Evolutionary conservation across 176 grass and related monocot genomes (phyloP).

Genomic region (Otatea glauca): DNA sequence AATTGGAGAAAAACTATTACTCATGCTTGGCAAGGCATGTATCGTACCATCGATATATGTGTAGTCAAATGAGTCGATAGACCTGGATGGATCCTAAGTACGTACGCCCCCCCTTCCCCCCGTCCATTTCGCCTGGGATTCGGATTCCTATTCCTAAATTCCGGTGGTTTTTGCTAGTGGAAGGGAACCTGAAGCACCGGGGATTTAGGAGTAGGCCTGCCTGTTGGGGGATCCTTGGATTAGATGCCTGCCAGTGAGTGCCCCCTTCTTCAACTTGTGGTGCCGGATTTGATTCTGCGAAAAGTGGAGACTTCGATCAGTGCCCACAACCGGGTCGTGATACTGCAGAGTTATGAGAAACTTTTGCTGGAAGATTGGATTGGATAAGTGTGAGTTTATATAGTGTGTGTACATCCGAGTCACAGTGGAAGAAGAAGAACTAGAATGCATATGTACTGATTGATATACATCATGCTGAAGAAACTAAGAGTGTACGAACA

Average conservation of each 20-base stretch:
- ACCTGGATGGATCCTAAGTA: constrained; percentile 17
- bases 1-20: no score
- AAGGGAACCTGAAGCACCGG: constrained; percentile 45
- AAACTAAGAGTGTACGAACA: no score
- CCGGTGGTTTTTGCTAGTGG: constrained; percentile 29
- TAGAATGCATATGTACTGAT: background rate
- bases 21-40: no score
- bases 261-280: background rate
- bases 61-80: background rate
- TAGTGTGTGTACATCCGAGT: background rate
- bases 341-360: background rate
- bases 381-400: background rate
- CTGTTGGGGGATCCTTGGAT: constrained; percentile 25
- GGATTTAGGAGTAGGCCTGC: constrained; percentile 28
- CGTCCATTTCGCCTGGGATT: background rate
- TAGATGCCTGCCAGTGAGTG: constrained; percentile 19
- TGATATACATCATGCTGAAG: no score
- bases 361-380: background rate
- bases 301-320: background rate
- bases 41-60: background rate
- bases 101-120: no score
- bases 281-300: constrained; percentile 34
- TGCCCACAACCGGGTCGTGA: background rate
- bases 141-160: constrained; percentile 18
- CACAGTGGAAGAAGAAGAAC: background rate